Evolutionary conservation across 805 yeast species (phyloP), one percentile per base, ranked within the genome.

Genomic region (Nakazawaea holstii): DNA sequence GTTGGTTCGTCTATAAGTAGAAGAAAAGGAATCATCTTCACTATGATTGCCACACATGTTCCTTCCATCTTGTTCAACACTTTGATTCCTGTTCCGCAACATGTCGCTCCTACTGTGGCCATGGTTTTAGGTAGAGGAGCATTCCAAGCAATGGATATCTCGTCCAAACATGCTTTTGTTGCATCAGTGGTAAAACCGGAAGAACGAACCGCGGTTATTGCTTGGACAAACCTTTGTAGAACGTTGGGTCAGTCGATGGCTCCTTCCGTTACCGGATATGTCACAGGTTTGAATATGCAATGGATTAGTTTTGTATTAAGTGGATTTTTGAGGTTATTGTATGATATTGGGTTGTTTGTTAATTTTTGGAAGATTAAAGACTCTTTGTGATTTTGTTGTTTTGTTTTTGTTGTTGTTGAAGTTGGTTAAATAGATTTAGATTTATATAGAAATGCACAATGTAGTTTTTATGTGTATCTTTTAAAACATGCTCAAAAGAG

Each of bases 111-210:
- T 9, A 65, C 75, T 50, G 49, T 70, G 43, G 52, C 61, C 11
- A 56, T 67, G 4, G 49, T 68, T 37, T 52, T 70, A 3, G 49
- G 65, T 11, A 61, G 77, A 55, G 66, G 73, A 1, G 53, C 64
- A 2, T 68, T 73, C 32, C 72, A 72, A 52, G 60, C 72, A 24
- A 72, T 74, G 77, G 79, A 74, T 51, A 62, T 68, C 28, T 74
- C 77, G 1, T 73, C 78, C 8, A 74, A 74, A 46, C 73, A 70
- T 41, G 75, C 73, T 4, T 72, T 73, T 50, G 60, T 73, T 20
- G 72, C 76, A 8, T 58, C 75, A 0, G 59, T 69, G 30, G 69
- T 69, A 5, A 59, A 68, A 5, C 69, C 69, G 27, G 55, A 59
- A 30, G 72, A 69, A 46, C 56, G 76, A 42, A 70, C 76, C 1